Evolutionary conservation across 345 rosid species (phyloP).

Genomic region (Mangifera indica): DNA sequence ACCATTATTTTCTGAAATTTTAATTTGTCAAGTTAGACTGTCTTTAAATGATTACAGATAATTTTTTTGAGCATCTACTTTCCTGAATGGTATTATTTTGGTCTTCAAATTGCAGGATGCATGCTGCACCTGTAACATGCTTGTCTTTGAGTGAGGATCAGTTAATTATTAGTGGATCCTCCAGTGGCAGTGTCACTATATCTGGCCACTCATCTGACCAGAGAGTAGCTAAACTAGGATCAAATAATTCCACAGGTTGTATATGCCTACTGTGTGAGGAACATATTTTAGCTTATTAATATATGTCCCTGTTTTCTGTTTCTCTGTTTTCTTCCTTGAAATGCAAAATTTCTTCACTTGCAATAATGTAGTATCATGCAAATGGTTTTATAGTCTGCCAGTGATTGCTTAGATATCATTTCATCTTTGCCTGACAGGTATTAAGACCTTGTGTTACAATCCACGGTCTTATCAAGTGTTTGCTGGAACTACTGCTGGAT

Average conservation of each 20-base stretch:
- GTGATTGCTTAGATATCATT: slow-evolving; percentile 9
- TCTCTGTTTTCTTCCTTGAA: background rate
- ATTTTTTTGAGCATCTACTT: background rate
- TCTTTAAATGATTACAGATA: background rate
- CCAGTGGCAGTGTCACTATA: slow-evolving; percentile 67
- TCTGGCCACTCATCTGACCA: slow-evolving; percentile 65
- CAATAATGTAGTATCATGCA: background rate
- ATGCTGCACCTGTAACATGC: slow-evolving; percentile 67
- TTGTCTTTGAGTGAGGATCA: slow-evolving; percentile 69
- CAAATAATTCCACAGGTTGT: slow-evolving; percentile 61
- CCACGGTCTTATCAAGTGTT: slow-evolving; percentile 57
- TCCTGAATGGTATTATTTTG: background rate
- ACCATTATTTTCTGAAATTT: background rate
- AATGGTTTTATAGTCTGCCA: background rate
- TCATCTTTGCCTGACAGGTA: slow-evolving; percentile 47
- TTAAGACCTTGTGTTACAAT: slow-evolving; percentile 65
- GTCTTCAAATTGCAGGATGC: slow-evolving; percentile 54
- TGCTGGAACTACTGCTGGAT: slow-evolving; percentile 78
- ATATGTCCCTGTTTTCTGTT: background rate
- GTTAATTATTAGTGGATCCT: slow-evolving; percentile 64
- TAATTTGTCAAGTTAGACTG: background rate
- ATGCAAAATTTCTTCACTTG: background rate
- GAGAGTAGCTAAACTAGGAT: slow-evolving; percentile 58
- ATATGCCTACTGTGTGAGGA: slow-evolving; percentile 13
- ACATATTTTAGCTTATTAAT: background rate